A percentile compares a stretch with the other conserved stretches of the same genome.
Conservation (phyloP, 2,329 filamentous ascomycete species). For the Neofusicoccum parvum region DNA sequence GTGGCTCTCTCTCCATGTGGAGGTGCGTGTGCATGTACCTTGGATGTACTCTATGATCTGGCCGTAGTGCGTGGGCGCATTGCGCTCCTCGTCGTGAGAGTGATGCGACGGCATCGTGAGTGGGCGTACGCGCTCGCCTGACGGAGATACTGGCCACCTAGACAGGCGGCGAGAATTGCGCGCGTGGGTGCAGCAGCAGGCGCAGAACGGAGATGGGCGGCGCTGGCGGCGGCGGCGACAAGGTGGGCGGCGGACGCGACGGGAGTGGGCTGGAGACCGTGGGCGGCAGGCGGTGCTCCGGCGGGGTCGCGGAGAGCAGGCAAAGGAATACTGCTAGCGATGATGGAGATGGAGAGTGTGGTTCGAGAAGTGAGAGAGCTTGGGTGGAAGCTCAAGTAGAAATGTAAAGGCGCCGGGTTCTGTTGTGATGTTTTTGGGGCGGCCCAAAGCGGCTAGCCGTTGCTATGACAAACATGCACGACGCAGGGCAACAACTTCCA, state of each 20-base stretch:
- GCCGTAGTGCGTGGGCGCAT: slow-evolving; percentile 62
- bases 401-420: not conserved
- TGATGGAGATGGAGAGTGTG: slow-evolving; percentile 2
- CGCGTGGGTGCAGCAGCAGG: not conserved
- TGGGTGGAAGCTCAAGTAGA: not conserved
- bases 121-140: not conserved
- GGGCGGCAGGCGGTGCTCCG: not conserved
- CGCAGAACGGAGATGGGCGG: not conserved
- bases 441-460: no score
- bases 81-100: slow-evolving; percentile 17
- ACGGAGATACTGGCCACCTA: not conserved
- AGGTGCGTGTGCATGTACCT: slow-evolving; percentile 59
- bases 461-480: no score
- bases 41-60: slow-evolving; percentile 96
- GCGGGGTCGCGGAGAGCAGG: not conserved
- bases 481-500: no score
- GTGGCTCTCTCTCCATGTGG: slow-evolving; percentile 17
- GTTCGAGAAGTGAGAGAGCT: not conserved
- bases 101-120: slow-evolving; percentile 18
- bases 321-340: slow-evolving; percentile 18
- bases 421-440: not conserved
- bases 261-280: not conserved
- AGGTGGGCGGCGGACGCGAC: slow-evolving; percentile 1
- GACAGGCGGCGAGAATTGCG: not conserved
- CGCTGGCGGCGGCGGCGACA: not conserved